Evolutionary conservation across 2,329 filamentous ascomycete species (phyloP), one percentile per base, ranked within the genome.

Genomic region (Rhynchosporium graminicola): DNA sequence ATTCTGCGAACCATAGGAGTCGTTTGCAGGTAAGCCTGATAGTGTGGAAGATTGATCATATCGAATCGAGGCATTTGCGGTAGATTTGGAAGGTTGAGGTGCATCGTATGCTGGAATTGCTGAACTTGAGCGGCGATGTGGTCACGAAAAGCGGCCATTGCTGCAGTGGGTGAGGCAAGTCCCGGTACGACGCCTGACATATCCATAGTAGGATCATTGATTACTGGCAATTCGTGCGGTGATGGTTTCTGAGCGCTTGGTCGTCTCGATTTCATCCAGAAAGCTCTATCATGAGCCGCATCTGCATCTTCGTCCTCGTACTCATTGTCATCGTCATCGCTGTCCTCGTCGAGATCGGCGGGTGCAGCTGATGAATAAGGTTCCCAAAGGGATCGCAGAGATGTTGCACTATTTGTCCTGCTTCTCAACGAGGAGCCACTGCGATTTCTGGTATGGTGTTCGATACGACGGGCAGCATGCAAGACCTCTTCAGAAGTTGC

Each of bases 81-180:
- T 38, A 88, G 76, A 63, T 88, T 88, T 56, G 88, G 87, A 69
- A 91, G 80, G 51, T 72, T 74, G 26, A 71, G 87, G 83, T 74
- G 87, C 81, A 78, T 91, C 82, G 82, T 85, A 72, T 91, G 87
- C 72, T 92, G 91, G 70, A 93, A 82, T 63, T 92, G 87, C 61
- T 93, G 87, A 54, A 93, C 81, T 71, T 92, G 90, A 20, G 87
- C 82, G 31, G 87, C 82, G 26, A 94, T 76, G 62, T 93, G 89
- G 60, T 92, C 89, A 70, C 88, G 86, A 77, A 91, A 83, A 13
- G 88, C 89, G 55, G 86, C 80, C 71, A 91, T 83, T 52, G 88
- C 83, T 4, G 86, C 83, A 3, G 83, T 80, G 2, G 87, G 84
- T 1, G 86, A 84, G 20, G 81, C 80, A 45, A 68, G 64, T 9